These are phyloP conservation scores for Kalmusia sp. DNA, from an alignment of 2,329 filamentous ascomycete species.

Conservation along the genomic window DNA sequence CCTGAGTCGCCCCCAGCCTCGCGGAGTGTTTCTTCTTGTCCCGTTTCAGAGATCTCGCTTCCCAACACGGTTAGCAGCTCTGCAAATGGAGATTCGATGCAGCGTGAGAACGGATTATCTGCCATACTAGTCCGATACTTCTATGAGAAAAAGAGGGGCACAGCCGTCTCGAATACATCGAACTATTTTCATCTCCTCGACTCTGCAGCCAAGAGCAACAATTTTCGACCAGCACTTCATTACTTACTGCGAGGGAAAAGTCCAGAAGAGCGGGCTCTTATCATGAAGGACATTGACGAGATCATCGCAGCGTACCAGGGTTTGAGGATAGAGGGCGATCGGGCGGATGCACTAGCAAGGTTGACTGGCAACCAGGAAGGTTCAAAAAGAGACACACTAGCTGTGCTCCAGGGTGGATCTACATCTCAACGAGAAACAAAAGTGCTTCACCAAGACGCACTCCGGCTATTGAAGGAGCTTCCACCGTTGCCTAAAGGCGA, in stretches of 20 bases:
- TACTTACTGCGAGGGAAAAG: conserved; percentile 25
- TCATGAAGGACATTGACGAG: conserved; percentile 44
- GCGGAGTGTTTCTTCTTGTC: conserved; percentile 13
- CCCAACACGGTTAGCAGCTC: conserved; percentile 28
- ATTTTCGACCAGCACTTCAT: conserved; percentile 31
- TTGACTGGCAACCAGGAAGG: conserved; percentile 14
- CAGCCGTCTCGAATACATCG: conserved; percentile 14
- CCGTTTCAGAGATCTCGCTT: conserved; percentile 23
- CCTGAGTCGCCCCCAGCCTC: conserved; percentile 23
- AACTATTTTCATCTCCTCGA: conserved; percentile 8
- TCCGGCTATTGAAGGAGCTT: conserved; percentile 21
- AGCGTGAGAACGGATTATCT: conserved; percentile 24
- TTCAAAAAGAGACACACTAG: conserved; percentile 27
- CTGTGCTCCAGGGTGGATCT: conserved; percentile 23
- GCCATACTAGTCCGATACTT: conserved; percentile 31
- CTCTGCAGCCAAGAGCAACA: conserved; percentile 14
- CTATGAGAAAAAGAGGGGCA: conserved; percentile 24
- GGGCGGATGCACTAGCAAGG: conserved; percentile 11
- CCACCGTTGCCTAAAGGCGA: conserved; percentile 21
- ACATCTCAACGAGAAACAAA: conserved; percentile 14
- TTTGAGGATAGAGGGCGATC: conserved; percentile 17
- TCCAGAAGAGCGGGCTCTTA: conserved; percentile 26
- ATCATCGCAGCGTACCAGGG: conserved; percentile 41
- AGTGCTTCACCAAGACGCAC: conserved; percentile 15
- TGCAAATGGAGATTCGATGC: conserved; percentile 14